Base-by-base conservation (phyloP, 495 filamentous ascomycete species). In the Tetracladium marchalianum region DNA sequence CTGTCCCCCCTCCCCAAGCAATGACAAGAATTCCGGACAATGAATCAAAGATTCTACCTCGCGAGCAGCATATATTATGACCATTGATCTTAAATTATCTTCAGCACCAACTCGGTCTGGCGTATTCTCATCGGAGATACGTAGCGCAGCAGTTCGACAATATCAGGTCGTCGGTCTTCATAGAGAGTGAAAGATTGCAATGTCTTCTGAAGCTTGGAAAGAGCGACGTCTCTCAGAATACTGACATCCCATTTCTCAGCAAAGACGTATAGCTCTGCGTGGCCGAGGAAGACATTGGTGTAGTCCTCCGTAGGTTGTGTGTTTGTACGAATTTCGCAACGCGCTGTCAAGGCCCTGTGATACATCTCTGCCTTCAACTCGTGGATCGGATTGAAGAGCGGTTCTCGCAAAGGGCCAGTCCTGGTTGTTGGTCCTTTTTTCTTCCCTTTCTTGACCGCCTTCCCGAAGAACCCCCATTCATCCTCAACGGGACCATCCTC, bases 101-200 rank as follows among this genome's bases (percentile, higher is more conserved):
- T 53, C 31, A 5, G 35, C 47, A 2, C 16, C 27, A 5, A 43
- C 43, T 5, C 18, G 38, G 43, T 42, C 44, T 22, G 37, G 11
- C n/a, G 19, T 38, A 47, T 18, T 47, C 37, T 46, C 48, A 31
- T 67, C 57, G 11, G 15, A 34, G 39, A 70, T 2, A 54, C 50
- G 43, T 65, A 66, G 41, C 58, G 58, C 39, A 68, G 39, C 12
- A 68, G 44, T 5, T 62, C 56, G 11, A 60, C 43, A n/a, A 72
- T 52, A 35, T 60, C 52, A 11, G 15, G 39, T 11, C 61, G 39
- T 13, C 56, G 55, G 12, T 37, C 43, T 12, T 49, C 33, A 37
- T 54, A 64, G 8, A 68, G 51, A 1, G 47, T 65, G 46, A 60
- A 69, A 1, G 46, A 37, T 6, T 27, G 44, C n/a, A 70, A 54